Evolutionary conservation across 177 flowering plant species (phyloP).

Genomic region (Tripterygium wilfordii): DNA sequence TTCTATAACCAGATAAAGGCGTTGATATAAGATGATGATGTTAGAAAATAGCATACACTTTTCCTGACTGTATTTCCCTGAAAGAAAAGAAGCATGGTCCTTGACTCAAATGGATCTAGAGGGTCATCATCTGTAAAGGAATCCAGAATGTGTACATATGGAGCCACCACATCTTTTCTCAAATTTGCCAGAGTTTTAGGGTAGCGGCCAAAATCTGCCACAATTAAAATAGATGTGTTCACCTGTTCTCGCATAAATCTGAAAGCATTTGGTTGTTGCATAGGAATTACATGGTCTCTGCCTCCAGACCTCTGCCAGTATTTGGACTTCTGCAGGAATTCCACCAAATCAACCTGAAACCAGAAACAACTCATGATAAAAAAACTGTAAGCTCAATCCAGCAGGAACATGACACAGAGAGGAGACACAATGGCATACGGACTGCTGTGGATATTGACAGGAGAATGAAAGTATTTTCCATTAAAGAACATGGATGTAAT

Average conservation of each 20-base stretch:
- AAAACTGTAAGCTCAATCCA: not conserved
- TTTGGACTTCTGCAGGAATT: slow-evolving; percentile 59
- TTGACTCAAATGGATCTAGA: slow-evolving; percentile 72
- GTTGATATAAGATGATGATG: not conserved
- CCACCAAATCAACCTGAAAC: slow-evolving; percentile 63
- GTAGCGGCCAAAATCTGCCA: slow-evolving; percentile 91
- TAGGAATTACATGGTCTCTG: slow-evolving; percentile 90
- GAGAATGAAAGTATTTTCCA: too few relatives aligned
- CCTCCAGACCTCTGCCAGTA: slow-evolving; percentile 83
- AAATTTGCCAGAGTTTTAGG: slow-evolving; percentile 62
- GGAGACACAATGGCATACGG: too few relatives aligned
- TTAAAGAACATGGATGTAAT: too few relatives aligned
- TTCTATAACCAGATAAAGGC: slow-evolving; percentile 2
- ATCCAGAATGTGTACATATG: slow-evolving; percentile 89
- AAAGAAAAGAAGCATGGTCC: slow-evolving; percentile 78
- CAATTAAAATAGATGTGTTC: slow-evolving; percentile 84
- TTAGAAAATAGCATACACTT: slow-evolving; percentile 67
- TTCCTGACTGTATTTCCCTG: slow-evolving; percentile 88
- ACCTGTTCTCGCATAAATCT: slow-evolving; percentile 73
- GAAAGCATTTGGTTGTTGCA: slow-evolving; percentile 99
- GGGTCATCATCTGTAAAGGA: slow-evolving; percentile 60
- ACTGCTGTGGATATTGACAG: too few relatives aligned
- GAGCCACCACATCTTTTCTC: slow-evolving; percentile 90
- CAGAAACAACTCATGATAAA: slow-evolving; percentile 12
- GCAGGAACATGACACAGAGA: too few relatives aligned